Base-by-base conservation (phyloP, 2,329 filamentous ascomycete genomes). In the Trematosphaeria pertusa region DNA sequence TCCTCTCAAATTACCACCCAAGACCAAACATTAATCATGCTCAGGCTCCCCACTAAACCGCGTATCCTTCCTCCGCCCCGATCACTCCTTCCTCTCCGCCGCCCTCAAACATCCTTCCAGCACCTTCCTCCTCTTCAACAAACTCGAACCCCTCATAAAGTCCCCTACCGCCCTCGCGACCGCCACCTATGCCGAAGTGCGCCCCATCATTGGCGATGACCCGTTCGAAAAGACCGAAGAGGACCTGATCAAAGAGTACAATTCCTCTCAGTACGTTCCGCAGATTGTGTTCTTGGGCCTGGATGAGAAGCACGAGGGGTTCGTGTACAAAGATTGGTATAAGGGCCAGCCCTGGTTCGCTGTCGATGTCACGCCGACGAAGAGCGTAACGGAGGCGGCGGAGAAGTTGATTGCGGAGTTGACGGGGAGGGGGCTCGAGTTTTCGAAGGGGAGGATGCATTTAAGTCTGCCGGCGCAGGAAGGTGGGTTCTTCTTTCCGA, bases 331-430 rank as follows among this genome's bases (percentile, higher is more conserved):
- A 49, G 84, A 84, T 37, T 78, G 79, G 41, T 95, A 96, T 68
- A 82, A 78, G 24, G 94, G 93, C 3, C 80, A 81, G 37, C 92
- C 94, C 1, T 95, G 86, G 74, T 99, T 97, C 67, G 93, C 92
- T 1, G 72, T 99, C 10, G 94, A 97, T 68, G 82, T 96, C 15
- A 95, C 92, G 3, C 87, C 91, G 0, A 84, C 81, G 52, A 86
- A 82, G 1, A 77, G 77, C 3, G 75, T 85, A 26, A 83, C 82
- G 46, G 83, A 86, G 2, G 81, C 81, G 33, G 86, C 86, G 1
- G 81, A 83, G 46, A 75, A 75, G 20, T 75, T 92, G 5, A 80
- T 88, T 24, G 75, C 81, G 44, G 73, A 73, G 3, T 71, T 86
- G 54, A 81, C 88, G 64, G 82, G 79, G 46, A 77, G 77, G 36